Evolutionary conservation across 2,329 filamentous ascomycete species (phyloP).

Genomic region (Cercospora sp.): DNA sequence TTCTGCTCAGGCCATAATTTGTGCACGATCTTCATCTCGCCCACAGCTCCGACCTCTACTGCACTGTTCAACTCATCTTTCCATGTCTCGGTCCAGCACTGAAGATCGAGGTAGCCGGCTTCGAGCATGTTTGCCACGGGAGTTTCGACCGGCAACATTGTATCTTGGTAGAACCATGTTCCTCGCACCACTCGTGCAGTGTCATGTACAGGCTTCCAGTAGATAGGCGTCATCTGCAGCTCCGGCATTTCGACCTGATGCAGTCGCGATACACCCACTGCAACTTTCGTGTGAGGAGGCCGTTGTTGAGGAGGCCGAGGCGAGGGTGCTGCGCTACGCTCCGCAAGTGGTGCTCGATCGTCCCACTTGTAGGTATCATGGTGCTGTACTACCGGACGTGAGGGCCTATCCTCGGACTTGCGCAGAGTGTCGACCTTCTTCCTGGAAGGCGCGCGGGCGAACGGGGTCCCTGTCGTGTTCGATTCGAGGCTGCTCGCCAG

Average conservation of each 20-base stretch:
- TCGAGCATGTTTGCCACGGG: conserved; percentile 89
- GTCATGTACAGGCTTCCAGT: conserved; percentile 94
- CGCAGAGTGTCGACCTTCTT: conserved; percentile 36
- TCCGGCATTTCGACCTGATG: conserved; percentile 83
- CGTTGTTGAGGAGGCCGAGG: conserved; percentile 35
- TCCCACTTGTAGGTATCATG: conserved; percentile 54
- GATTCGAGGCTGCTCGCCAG: conserved; percentile 25
- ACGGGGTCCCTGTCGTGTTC: conserved; percentile 51
- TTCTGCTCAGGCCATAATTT: conserved; percentile 73
- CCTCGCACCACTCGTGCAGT: conserved; percentile 77
- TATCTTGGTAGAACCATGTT: conserved; percentile 97
- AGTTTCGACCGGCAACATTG: conserved; percentile 85
- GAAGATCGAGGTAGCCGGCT: conserved; percentile 81
- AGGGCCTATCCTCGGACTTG: conserved; percentile 29
- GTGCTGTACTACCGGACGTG: conserved; percentile 36
- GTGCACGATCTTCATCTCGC: conserved; percentile 88
- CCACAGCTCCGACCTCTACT: conserved; percentile 81
- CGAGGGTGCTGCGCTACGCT: conserved; percentile 33
- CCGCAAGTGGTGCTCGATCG: conserved; percentile 40
- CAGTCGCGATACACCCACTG: conserved; percentile 85
- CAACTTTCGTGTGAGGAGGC: conserved; percentile 60
- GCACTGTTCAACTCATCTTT: conserved; percentile 86
- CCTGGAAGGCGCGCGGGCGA: conserved; percentile 52
- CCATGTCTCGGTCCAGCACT: conserved; percentile 84
- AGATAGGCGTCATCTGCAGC: conserved; percentile 87